These are phyloP conservation scores for Phalaenopsis equestris DNA, from an alignment of 106 monocot species.

Conservation along the genomic window DNA sequence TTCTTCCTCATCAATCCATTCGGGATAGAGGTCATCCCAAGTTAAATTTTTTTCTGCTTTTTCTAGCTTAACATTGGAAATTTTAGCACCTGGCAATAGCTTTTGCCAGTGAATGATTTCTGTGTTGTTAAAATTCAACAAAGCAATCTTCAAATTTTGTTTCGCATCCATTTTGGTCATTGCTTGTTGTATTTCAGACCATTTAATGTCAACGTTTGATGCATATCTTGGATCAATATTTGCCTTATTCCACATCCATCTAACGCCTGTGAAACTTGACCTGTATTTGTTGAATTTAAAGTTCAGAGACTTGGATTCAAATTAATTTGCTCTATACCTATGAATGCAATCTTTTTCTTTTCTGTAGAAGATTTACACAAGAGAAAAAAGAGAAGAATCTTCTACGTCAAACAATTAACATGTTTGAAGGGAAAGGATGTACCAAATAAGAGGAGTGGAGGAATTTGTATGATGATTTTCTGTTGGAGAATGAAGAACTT, in stretches of 20 bases:
- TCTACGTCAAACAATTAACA: too few relatives aligned
- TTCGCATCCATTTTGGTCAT: constrained; percentile 3
- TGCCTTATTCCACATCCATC: constrained; percentile 23
- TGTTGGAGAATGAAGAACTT: constrained; percentile 19
- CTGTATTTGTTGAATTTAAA: constrained; percentile 13
- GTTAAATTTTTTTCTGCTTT: constrained; percentile 18
- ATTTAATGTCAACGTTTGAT: constrained; percentile 16
- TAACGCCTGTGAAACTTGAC: constrained; percentile 14
- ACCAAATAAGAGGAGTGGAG: background rate
- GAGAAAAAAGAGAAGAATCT: too few relatives aligned
- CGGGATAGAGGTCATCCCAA: constrained; percentile 43
- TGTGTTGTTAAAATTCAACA: constrained; percentile 32
- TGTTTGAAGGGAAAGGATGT: background rate
- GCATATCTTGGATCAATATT: constrained; percentile 18
- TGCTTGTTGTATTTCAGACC: background rate
- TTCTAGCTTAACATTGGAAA: constrained; percentile 13
- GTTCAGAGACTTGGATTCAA: background rate
- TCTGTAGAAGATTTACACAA: too few relatives aligned
- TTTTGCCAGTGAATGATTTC: constrained; percentile 35
- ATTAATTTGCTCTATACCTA: background rate
- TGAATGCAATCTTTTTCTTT: background rate
- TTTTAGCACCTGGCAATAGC: constrained; percentile 15
- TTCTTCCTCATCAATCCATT: constrained; percentile 35
- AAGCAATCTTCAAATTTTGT: constrained; percentile 14
- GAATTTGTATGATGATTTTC: background rate